phyloP scores from a whole-genome alignment of 2,329 filamentous ascomycete genomes.

The Tolypocladium album region DNA sequence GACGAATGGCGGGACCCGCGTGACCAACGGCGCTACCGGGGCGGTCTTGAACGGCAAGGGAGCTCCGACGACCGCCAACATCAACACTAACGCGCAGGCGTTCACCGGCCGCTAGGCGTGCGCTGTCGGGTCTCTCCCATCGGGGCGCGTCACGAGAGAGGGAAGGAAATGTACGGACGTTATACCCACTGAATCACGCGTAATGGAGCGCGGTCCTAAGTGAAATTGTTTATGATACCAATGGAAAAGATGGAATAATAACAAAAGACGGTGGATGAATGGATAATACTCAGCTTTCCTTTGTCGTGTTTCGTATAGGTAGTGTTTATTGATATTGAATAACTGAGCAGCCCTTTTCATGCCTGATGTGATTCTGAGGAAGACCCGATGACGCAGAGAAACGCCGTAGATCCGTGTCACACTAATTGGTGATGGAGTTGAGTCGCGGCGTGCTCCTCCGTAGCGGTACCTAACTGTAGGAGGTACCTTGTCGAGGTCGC shows the following conservation, averaged over 20 bases:
- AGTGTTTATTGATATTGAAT: neutral
- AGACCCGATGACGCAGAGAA: no score
- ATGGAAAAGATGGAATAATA: neutral
- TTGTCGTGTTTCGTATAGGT: neutral
- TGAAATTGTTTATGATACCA: neutral
- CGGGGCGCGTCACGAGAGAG: neutral
- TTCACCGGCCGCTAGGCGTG: conserved; percentile 9
- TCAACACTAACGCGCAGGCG: conserved; percentile 2
- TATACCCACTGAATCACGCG: conserved; percentile 7
- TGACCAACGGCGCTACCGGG: conserved; percentile 7
- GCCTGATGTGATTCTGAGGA: neutral
- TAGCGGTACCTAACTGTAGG: neutral
- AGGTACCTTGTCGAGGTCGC: no score
- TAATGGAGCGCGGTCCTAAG: neutral
- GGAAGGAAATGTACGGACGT: conserved; percentile 1
- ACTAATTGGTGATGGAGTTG: no score
- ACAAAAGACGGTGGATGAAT: neutral
- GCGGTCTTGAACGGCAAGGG: conserved; percentile 1
- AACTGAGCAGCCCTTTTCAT: neutral
- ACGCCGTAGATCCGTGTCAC: no score
- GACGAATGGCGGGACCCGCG: neutral
- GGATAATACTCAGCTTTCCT: neutral
- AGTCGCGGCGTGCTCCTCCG: neutral
- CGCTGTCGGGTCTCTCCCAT: conserved; percentile 3
- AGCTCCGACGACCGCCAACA: neutral